Percentiles rank a stretch among this genome's conserved stretches.
phyloP scores from a whole-genome alignment of 179 eudicot genomes.

The Beta macrorhiza region DNA sequence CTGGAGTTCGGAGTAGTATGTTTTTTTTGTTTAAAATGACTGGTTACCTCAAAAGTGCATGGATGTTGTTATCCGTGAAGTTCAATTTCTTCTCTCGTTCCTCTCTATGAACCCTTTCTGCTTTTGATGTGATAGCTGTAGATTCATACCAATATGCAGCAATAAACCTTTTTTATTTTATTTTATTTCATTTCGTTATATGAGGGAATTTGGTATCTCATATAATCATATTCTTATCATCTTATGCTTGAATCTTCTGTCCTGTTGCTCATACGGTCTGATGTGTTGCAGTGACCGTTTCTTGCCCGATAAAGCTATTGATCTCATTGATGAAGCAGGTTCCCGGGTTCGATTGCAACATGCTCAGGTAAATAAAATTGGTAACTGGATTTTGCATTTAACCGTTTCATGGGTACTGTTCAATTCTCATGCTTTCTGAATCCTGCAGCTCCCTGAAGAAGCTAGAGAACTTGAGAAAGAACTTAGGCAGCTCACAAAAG shows the following conservation, averaged over 20 bases:
- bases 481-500: slow-evolving; percentile 68
- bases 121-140: no score
- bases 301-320: slow-evolving; percentile 97
- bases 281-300: slow-evolving; percentile 73
- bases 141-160: no score
- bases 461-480: slow-evolving; percentile 83
- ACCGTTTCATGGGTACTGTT: neutral
- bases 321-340: slow-evolving; percentile 94
- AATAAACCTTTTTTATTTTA: no score
- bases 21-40: no score
- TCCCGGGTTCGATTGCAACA: slow-evolving; percentile 85
- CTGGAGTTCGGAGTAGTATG: no score
- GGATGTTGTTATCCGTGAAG: no score
- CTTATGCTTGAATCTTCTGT: neutral
- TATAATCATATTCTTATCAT: neutral
- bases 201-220: no score
- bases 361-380: slow-evolving; percentile 49
- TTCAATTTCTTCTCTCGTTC: no score
- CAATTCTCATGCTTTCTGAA: neutral
- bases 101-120: no score
- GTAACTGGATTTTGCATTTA: neutral
- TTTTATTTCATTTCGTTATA: no score
- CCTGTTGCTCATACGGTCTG: neutral
- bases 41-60: no score
- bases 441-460: slow-evolving; percentile 71